Conservation (phyloP, 805 yeast genomes). For the Wickerhamiella galacta region DNA sequence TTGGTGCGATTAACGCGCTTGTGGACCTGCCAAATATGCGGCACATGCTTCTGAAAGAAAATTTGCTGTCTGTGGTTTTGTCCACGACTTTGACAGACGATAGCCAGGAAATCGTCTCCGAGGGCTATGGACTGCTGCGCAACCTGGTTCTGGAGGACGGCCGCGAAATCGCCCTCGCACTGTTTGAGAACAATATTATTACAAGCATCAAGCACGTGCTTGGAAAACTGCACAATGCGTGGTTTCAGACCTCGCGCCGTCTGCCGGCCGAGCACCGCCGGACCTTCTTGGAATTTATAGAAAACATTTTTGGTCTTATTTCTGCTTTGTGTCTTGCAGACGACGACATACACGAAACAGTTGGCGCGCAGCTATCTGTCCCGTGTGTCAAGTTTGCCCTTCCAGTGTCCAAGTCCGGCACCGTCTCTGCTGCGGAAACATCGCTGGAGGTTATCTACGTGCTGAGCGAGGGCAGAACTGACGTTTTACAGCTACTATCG, state of each 20-base stretch:
- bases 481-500: no score
- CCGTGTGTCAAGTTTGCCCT: slow-evolving; percentile 6
- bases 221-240: slow-evolving; percentile 20
- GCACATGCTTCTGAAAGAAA: slow-evolving; percentile 49
- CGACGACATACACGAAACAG: slow-evolving; percentile 37
- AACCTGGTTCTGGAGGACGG: slow-evolving; percentile 78
- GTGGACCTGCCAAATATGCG: slow-evolving; percentile 56
- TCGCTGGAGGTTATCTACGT: slow-evolving; percentile 20
- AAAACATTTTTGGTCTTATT: slow-evolving; percentile 52
- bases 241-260: slow-evolving; percentile 26
- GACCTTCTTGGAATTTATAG: slow-evolving; percentile 44
- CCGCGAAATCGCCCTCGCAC: slow-evolving; percentile 52
- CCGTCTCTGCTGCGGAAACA: slow-evolving; percentile 9
- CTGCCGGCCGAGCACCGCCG: slow-evolving; percentile 4
- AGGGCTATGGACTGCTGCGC: slow-evolving; percentile 64
- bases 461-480: slow-evolving; percentile 20
- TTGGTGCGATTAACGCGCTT: slow-evolving; percentile 53
- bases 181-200: slow-evolving; percentile 74
- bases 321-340: slow-evolving; percentile 51
- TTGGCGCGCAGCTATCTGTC: slow-evolving; percentile 18
- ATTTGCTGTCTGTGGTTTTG: slow-evolving; percentile 44
- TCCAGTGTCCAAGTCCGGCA: background rate
- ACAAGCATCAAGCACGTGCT: slow-evolving; percentile 36
- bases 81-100: slow-evolving; percentile 49
- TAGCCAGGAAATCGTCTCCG: slow-evolving; percentile 62